Base-by-base conservation (phyloP, 2,329 filamentous ascomycete species). In the Colletotrichum musae region DNA sequence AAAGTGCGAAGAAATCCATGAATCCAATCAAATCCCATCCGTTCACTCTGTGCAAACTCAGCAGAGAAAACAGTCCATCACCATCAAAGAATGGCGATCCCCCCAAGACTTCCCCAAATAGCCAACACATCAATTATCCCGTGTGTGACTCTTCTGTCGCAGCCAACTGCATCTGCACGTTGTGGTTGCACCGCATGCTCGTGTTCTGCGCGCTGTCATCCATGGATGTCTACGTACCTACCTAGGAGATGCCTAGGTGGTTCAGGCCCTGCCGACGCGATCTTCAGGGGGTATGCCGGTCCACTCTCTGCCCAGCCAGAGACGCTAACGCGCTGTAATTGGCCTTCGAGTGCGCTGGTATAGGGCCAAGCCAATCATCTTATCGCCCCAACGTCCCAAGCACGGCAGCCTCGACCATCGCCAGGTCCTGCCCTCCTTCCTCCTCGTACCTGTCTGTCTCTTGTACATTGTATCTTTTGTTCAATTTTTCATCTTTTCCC, bases 281-380 rank as follows among this genome's bases (percentile, higher is more conserved):
- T 64, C 53, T 59, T 48, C 59, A 53, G 28, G 62, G 28, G 36
- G 24, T n/a, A 61, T 60, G 16, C 26, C 54, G 10, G 52, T 64
- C 36, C 57, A 39, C 45, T 68, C 45, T 21, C 24, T n/a, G 43
- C 45, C 18, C 45, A 52, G 24, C 9, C 61, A 26, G 13, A 1
- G 36, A 26, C 12, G 24, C 32, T 10, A 36, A 36, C 7, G 7
- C 32, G 32, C 32, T 36, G 32, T 36, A 10, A 36, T 36, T 36
- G 32, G 32, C 32, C 32, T 10, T 10, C 47, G 58, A 66, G 32
- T 59, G 32, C 13, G 15, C 66, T 51, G 54, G 60, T 56, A 50
- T 45, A 65, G 43, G 52, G 62, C 67, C 67, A 67, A 52, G 67
- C 50, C 62, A 66, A 66, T 67, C 56, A 57, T 47, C 56, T 51